phyloP scores from a whole-genome alignment of 345 rosid species.

The Dipteronia sinensis region DNA sequence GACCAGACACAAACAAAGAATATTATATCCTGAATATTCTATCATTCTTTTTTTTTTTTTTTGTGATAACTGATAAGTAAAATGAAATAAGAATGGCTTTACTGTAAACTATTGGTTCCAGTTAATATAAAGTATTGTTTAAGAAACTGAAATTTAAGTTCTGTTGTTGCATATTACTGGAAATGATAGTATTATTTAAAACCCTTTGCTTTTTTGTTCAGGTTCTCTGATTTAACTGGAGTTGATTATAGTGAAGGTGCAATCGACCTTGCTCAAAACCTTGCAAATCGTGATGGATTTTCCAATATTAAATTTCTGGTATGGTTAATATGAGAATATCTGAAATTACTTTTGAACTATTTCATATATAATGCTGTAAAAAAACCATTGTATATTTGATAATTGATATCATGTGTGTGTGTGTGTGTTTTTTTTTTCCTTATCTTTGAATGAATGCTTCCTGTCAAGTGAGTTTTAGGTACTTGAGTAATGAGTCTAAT shows the following conservation, averaged over 20 bases:
- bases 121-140: background rate
- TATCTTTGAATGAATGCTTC: background rate
- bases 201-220: constrained; percentile 31
- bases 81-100: background rate
- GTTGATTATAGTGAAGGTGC: constrained; percentile 93
- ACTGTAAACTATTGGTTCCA: background rate
- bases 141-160: background rate
- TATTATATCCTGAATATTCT: no score
- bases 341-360: background rate
- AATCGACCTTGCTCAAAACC: constrained; percentile 74
- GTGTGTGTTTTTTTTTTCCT: background rate
- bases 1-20: background rate
- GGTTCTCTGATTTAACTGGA: constrained; percentile 94
- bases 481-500: background rate
- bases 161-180: background rate
- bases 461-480: constrained; percentile 16
- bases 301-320: constrained; percentile 74
- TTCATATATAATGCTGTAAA: background rate
- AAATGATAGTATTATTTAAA: background rate
- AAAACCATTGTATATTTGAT: background rate
- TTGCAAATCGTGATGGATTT: constrained; percentile 85
- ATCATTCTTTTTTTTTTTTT: background rate
- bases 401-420: no score
- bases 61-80: background rate
- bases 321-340: constrained; percentile 26